phyloP scores from a whole-genome alignment of 2,329 filamentous ascomycete genomes.

The Apiospora pterosperma region DNA sequence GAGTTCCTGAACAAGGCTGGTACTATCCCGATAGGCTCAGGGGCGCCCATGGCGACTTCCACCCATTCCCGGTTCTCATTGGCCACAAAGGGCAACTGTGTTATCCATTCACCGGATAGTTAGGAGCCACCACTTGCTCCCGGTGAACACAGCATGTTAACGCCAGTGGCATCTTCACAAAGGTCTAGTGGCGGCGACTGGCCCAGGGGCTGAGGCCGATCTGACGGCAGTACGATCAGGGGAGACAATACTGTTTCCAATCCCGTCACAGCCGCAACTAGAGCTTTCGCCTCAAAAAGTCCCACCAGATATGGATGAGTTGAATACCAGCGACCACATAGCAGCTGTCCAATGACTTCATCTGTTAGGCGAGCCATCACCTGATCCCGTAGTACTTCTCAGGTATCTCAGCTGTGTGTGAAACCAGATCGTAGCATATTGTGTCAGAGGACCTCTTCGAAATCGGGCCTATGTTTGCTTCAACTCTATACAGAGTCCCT shows the following conservation, averaged over 20 bases:
- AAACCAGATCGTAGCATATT: neutral
- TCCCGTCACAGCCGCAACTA: neutral
- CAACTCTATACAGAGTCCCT: neutral
- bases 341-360: neutral
- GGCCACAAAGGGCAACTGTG: neutral
- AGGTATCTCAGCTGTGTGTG: neutral
- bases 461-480: slow-evolving; percentile 4
- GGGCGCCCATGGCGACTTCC: neutral
- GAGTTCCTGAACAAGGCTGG: neutral
- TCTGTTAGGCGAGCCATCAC: slow-evolving; percentile 1
- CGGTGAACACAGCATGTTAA: neutral
- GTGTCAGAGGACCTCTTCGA: neutral
- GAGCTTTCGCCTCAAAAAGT: neutral
- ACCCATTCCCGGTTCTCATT: neutral
- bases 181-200: neutral
- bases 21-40: neutral
- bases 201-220: neutral
- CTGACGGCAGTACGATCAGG: neutral
- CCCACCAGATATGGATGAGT: neutral
- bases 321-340: neutral
- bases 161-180: neutral
- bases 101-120: neutral
- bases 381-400: neutral
- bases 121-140: neutral
- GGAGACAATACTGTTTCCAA: neutral